Evolutionary conservation across 495 filamentous ascomycete species (phyloP), one percentile per base, ranked within the genome.

Genomic region (Tuber calosporum): DNA sequence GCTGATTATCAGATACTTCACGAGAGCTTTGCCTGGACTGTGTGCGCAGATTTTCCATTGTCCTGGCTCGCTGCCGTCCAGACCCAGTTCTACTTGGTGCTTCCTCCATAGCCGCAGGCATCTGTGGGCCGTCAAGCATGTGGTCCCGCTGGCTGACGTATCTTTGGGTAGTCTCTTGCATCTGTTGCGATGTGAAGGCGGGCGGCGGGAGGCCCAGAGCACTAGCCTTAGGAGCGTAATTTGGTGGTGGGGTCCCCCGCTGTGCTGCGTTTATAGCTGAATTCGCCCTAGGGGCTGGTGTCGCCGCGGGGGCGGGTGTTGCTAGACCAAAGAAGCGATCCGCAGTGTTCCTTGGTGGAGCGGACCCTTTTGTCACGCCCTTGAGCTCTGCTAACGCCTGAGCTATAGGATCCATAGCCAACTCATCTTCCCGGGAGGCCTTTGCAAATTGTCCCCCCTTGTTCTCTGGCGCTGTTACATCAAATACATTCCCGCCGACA

Each of bases 401-500:
- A 6, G 93, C 96, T 80, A 99, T 97, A 0, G 96, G 95, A 79
- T 99, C 95, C 37, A 88, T 79, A 22, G 90, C 88, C 48, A 87
- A 86, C 45, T 85, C 84, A 67, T 75, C 76, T 58, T 88, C 86
- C 38, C 85, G 83, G 11, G 81, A 43, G 13, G 53, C 26, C 19
- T 62, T 62, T 13, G 11, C n/a, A 62, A 26, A 30, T 22, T 72
- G 74, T 11, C 68, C 37, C 42, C 75, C 71, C 38, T 75, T 68
- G 45, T 80, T 82, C 72, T 94, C 92, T 0, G 93, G 91, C 8
- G 91, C 91, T n/a, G 92, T 91, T 11, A 99, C 94, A 78, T 97
- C 90, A 83, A 99, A 98, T 37, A 98, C 93, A 78, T 98, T 99
- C 79, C 93, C 90, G 11, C 96, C 96, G 26, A 99, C 88, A 82